Evolutionary conservation across 345 rosid species (phyloP).

Genomic region (Brassica rapa): DNA sequence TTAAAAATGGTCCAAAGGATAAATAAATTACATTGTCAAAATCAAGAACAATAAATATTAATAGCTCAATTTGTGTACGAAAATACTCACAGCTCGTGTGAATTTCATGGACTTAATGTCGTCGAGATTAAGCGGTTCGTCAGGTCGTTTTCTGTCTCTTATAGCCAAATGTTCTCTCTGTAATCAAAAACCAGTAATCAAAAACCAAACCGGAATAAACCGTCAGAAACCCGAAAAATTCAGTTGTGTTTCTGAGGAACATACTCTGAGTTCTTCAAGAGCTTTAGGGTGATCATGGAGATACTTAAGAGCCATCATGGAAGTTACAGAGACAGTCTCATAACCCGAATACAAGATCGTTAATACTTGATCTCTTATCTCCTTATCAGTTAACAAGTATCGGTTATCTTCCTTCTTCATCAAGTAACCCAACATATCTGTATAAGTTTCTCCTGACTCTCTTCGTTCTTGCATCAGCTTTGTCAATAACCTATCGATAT

Average conservation of each 20-base stretch:
- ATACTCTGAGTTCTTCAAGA: conserved; percentile 71
- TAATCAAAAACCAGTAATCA: conserved; percentile 12
- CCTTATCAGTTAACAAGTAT: conserved; percentile 54
- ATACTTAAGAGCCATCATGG: conserved; percentile 92
- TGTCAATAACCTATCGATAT: conserved; percentile 49
- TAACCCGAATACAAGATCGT: conserved; percentile 80
- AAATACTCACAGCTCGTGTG: conserved; percentile 77
- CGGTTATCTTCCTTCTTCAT: conserved; percentile 57
- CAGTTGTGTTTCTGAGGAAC: conserved; percentile 17
- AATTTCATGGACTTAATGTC: conserved; percentile 82
- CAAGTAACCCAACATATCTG: conserved; percentile 72
- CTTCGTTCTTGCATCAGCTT: conserved; percentile 60
- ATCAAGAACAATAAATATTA: background rate
- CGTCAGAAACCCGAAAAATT: background rate
- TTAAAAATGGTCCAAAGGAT: conserved; percentile 17
- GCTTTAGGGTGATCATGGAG: conserved; percentile 74
- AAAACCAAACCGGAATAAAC: background rate
- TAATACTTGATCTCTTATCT: conserved; percentile 77
- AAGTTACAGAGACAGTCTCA: conserved; percentile 83
- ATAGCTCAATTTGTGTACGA: background rate
- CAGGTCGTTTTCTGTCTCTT: conserved; percentile 59
- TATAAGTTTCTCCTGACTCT: conserved; percentile 43
- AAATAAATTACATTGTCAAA: conserved; percentile 14
- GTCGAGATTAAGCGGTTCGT: conserved; percentile 61
- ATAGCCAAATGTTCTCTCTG: conserved; percentile 79